These are phyloP conservation scores for Candida stauntonica DNA, from an alignment of 805 yeast species.

Conservation along the genomic window DNA sequence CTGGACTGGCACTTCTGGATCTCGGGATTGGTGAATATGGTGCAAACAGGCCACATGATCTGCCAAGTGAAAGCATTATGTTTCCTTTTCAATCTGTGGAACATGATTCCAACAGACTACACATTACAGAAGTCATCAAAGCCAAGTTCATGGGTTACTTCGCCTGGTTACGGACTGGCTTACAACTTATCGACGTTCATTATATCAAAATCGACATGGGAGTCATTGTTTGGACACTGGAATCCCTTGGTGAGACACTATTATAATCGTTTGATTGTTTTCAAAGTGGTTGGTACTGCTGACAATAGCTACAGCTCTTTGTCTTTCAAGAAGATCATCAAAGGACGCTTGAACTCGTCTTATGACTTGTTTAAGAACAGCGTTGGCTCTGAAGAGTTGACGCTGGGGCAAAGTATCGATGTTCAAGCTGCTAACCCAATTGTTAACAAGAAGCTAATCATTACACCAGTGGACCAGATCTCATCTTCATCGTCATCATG, in stretches of 20 bases:
- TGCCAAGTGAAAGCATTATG: constrained; percentile 61
- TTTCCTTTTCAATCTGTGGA: constrained; percentile 72
- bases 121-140: not conserved
- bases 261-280: constrained; percentile 60
- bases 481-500: constrained; percentile 15
- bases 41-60: constrained; percentile 58
- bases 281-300: constrained; percentile 44
- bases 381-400: not conserved
- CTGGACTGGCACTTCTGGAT: constrained; percentile 81
- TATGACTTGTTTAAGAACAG: constrained; percentile 7
- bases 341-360: constrained; percentile 6
- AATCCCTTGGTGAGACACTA: constrained; percentile 70
- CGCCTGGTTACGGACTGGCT: constrained; percentile 39
- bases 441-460: constrained; percentile 47
- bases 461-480: constrained; percentile 24
- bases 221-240: constrained; percentile 68
- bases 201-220: constrained; percentile 47
- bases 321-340: constrained; percentile 12
- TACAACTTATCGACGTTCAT: constrained; percentile 52
- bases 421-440: constrained; percentile 32
- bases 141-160: constrained; percentile 35
- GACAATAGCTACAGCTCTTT: constrained; percentile 14
- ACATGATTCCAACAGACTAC: constrained; percentile 45
- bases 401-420: constrained; percentile 9
- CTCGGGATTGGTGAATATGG: constrained; percentile 50